Percentiles rank a stretch among this genome's conserved stretches.
Evolutionary conservation across 805 yeast species (phyloP).

Genomic region (Suhomyces faveliae): DNA sequence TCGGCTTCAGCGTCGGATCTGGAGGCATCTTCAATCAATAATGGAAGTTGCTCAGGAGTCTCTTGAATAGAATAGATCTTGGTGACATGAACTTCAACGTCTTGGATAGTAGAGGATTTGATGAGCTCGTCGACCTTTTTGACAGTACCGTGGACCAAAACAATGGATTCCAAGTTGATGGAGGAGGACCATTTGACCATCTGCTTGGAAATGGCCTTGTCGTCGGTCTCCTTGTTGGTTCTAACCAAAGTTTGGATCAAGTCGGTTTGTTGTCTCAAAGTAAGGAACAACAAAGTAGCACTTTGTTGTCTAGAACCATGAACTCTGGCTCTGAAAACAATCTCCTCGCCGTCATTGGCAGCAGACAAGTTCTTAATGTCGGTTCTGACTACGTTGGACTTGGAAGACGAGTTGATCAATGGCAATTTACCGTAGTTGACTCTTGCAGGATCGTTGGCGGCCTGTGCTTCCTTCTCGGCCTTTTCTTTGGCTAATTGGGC

Average conservation of each 20-base stretch:
- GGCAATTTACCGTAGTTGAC: constrained; percentile 89
- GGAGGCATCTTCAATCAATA: constrained; percentile 93
- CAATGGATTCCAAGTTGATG: constrained; percentile 85
- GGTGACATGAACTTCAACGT: constrained; percentile 76
- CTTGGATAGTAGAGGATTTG: constrained; percentile 88
- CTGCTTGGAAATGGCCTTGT: constrained; percentile 68
- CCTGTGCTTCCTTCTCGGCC: constrained; percentile 69
- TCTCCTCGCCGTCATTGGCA: constrained; percentile 69
- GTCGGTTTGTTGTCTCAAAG: constrained; percentile 86
- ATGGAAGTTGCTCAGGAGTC: constrained; percentile 90
- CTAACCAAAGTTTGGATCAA: constrained; percentile 83
- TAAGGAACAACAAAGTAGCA: constrained; percentile 86
- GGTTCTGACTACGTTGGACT: constrained; percentile 65
- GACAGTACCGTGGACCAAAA: constrained; percentile 82
- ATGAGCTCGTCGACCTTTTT: constrained; percentile 82
- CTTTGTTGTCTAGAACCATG: constrained; percentile 95
- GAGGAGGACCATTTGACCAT: constrained; percentile 95
- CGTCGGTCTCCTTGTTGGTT: constrained; percentile 59
- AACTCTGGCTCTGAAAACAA: constrained; percentile 88
- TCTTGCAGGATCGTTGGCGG: constrained; percentile 81
- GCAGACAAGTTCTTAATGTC: constrained; percentile 56
- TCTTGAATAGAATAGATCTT: constrained; percentile 77
- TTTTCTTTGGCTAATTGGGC: constrained; percentile 83
- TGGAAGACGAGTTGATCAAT: constrained; percentile 70
- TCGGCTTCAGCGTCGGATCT: constrained; percentile 94